Conservation (phyloP, 768 basidiomycete genomes). For the Phlebiopsis gigantea region DNA sequence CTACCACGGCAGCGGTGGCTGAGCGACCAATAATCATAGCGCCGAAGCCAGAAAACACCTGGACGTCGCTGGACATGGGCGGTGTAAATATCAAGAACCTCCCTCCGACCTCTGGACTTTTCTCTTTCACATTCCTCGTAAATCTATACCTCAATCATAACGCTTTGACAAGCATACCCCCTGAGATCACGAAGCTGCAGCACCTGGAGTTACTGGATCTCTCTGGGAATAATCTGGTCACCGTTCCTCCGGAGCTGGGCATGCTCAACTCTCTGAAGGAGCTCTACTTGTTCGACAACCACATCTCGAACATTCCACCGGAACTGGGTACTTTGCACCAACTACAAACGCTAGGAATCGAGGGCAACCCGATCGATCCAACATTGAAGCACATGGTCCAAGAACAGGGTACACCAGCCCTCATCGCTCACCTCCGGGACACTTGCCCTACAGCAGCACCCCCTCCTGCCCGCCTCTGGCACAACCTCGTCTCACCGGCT, state of each 20-base stretch:
- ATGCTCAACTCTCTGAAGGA: slow-evolving; percentile 88
- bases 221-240: slow-evolving; percentile 77
- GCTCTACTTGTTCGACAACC: slow-evolving; percentile 93
- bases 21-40: slow-evolving; percentile 62
- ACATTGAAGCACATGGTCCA: slow-evolving; percentile 76
- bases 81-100: slow-evolving; percentile 92
- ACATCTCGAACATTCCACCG: slow-evolving; percentile 74
- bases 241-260: slow-evolving; percentile 83
- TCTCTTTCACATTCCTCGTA: slow-evolving; percentile 88
- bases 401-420: slow-evolving; percentile 88
- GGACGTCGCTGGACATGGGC: slow-evolving; percentile 94
- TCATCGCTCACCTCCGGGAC: slow-evolving; percentile 91
- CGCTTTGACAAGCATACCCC: slow-evolving; percentile 67
- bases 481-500: slow-evolving; percentile 48
- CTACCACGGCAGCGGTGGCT: slow-evolving; percentile 66
- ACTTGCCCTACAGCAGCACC: slow-evolving; percentile 76
- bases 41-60: slow-evolving; percentile 66
- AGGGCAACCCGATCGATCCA: slow-evolving; percentile 92
- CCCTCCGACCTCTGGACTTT: slow-evolving; percentile 68
- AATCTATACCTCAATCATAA: slow-evolving; percentile 98
- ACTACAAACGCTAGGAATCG: slow-evolving; percentile 88
- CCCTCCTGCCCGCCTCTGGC: slow-evolving; percentile 82
- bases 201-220: slow-evolving; percentile 89
- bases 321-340: slow-evolving; percentile 91
- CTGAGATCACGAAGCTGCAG: slow-evolving; percentile 76